Evolutionary conservation across 2,329 filamentous ascomycete species (phyloP).

Genomic region (Arachnomyces sp.): DNA sequence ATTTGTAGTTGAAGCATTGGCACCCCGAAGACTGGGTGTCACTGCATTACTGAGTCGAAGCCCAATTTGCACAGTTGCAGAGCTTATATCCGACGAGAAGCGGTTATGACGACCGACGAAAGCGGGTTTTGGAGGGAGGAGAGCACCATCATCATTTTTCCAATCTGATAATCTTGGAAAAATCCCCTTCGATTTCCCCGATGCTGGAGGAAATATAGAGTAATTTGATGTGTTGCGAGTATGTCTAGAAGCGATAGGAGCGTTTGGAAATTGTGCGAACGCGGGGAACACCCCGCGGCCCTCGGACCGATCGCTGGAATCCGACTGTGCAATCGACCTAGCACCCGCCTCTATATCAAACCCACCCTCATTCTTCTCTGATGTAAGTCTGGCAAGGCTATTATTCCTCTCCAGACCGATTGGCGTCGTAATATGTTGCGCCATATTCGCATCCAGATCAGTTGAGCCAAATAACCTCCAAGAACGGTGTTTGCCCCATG

Average conservation of each 20-base stretch:
- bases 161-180: slow-evolving; percentile 8
- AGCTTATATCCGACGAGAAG: slow-evolving; percentile 16
- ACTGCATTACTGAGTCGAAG: slow-evolving; percentile 18
- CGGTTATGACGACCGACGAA: slow-evolving; percentile 14
- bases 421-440: slow-evolving; percentile 13
- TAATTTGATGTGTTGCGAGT: slow-evolving; percentile 12
- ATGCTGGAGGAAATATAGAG: slow-evolving; percentile 13
- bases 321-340: no score
- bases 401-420: slow-evolving; percentile 10
- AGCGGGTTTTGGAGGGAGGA: slow-evolving; percentile 13
- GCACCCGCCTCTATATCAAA: no score
- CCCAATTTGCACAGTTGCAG: slow-evolving; percentile 21
- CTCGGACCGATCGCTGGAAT: background rate
- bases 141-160: slow-evolving; percentile 9
- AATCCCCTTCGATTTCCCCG: slow-evolving; percentile 1
- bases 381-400: no score
- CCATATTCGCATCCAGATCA: slow-evolving; percentile 8
- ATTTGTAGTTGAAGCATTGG: slow-evolving; percentile 1
- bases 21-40: slow-evolving; percentile 1
- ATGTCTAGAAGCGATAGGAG: background rate
- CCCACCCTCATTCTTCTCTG: background rate
- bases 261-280: background rate
- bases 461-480: slow-evolving; percentile 11
- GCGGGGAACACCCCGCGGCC: background rate
- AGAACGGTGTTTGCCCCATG: slow-evolving; percentile 3